Evolutionary conservation across 2,329 filamentous ascomycete genomes (phyloP).

Genomic region (Colletotrichum spaethianum): DNA sequence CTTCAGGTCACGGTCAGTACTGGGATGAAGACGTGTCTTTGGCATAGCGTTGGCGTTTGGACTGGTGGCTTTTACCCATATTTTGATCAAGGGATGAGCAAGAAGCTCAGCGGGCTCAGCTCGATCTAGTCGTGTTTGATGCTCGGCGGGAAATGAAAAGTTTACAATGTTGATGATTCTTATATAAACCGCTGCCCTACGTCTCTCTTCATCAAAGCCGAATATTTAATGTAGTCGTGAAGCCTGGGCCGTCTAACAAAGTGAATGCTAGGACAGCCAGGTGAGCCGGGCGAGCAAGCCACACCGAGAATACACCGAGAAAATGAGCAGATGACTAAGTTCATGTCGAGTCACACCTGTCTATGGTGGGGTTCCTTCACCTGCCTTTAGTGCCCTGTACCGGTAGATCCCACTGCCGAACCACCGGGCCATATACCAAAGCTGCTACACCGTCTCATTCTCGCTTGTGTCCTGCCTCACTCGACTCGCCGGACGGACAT

Average conservation of each 20-base stretch:
- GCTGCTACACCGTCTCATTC: constrained; percentile 26
- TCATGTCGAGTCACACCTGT: constrained; percentile 30
- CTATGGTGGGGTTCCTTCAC: background rate
- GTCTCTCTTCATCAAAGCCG: background rate
- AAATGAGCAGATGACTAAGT: constrained; percentile 28
- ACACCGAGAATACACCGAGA: constrained; percentile 31
- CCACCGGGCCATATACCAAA: constrained; percentile 2
- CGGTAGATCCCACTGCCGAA: background rate
- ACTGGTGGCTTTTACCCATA: background rate
- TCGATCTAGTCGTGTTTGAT: no score
- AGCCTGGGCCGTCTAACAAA: no score
- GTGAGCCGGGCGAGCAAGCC: background rate
- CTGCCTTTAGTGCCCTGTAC: background rate
- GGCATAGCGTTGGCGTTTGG: constrained; percentile 42
- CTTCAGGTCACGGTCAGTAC: background rate
- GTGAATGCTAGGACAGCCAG: background rate
- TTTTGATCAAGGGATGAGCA: background rate
- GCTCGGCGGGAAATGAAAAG: background rate
- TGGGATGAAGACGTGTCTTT: background rate
- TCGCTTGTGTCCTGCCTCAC: background rate
- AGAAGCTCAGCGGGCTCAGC: background rate
- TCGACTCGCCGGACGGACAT: background rate
- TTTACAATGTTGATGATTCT: no score
- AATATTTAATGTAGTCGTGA: background rate
- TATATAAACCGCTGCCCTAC: background rate